Base-by-base conservation (phyloP, 2,329 filamentous ascomycete genomes). In the Neurospora crassa region DNA sequence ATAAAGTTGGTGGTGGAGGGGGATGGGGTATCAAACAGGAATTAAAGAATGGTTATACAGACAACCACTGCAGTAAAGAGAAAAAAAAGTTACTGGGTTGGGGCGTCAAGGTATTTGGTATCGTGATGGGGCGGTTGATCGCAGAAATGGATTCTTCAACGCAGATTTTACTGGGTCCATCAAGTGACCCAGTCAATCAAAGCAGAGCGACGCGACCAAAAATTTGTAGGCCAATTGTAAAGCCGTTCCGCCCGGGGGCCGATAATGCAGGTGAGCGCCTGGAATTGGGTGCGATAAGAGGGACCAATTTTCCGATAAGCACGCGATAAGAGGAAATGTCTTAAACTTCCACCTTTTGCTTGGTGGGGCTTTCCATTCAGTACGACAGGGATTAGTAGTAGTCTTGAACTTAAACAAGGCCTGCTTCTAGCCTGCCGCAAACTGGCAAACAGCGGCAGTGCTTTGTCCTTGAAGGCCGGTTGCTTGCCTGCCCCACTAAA, bases 201-300 rank as follows among this genome's bases (percentile, higher is more conserved):
- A 69, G 63, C 68, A 67, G 68, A 43, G 7, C 67, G 70, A 41
- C 40, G 67, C 68, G 53, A 63, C 53, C 70, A 72, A 75, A 75
- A 75, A 73, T 76, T 76, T 74, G 72, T 73, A 75, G 73, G 74
- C 74, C 73, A 76, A 76, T 75, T 74, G 74, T 74, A 73, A 70
- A 67, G 70, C 72, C 73, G 72, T 53, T 73, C 74, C 72, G 72
- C 68, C 29, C 53, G 53, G 16, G 7, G 3, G 7, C 29, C 29
- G 53, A 63, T 63, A 63, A 63, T 16, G 12, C 5, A 24, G n/a
- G 45, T 14, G 24, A 14, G 45, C 24, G 45, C 3, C 53, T 63
- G 14, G 53, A 37, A 10, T 34, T 29, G 16, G 53, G 29, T 37
- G 16, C 53, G 53, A 63, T 63, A 63, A 63, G 24, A 16, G 14